These are phyloP conservation scores for Cytospora leucostoma DNA, from an alignment of 2,329 filamentous ascomycete species.

Conservation along the genomic window DNA sequence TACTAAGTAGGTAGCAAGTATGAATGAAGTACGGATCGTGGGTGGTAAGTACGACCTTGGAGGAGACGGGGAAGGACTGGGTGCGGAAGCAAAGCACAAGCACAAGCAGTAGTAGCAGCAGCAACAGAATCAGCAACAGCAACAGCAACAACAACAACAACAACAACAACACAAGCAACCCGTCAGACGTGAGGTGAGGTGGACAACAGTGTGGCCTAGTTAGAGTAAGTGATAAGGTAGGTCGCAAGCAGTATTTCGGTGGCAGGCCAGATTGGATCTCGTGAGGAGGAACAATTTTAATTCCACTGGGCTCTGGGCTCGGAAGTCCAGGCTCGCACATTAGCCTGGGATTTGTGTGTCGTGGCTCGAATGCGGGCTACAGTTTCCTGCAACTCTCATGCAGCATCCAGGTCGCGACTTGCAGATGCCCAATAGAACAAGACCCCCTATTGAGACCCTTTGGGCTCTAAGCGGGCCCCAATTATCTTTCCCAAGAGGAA, in stretches of 20 bases:
- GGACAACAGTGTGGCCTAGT: slow-evolving; percentile 14
- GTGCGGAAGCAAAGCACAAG: slow-evolving; percentile 1
- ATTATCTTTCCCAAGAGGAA: slow-evolving; percentile 10
- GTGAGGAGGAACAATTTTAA: slow-evolving; percentile 19
- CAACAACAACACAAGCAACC: slow-evolving; percentile 7
- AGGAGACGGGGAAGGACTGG: background rate
- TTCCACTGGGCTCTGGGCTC: slow-evolving; percentile 20
- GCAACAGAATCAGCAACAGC: background rate
- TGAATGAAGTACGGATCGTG: slow-evolving; percentile 10
- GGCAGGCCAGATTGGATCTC: slow-evolving; percentile 12
- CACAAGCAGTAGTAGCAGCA: slow-evolving; percentile 4
- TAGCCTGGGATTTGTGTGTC: slow-evolving; percentile 40
- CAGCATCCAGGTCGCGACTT: slow-evolving; percentile 28
- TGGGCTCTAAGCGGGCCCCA: slow-evolving; percentile 28
- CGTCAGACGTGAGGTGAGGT: slow-evolving; percentile 10
- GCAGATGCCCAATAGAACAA: slow-evolving; percentile 26
- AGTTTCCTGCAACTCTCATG: slow-evolving; percentile 29
- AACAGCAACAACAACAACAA: background rate
- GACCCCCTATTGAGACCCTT: slow-evolving; percentile 18
- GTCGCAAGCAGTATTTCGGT: slow-evolving; percentile 4
- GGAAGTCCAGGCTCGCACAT: slow-evolving; percentile 36
- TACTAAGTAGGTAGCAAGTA: background rate
- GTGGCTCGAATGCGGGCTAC: slow-evolving; percentile 45
- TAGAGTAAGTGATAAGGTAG: background rate
- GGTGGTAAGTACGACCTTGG: background rate